These are phyloP conservation scores for Cystobasidium slooffiae DNA, from an alignment of 1,284 basidiomycete species.

Conservation along the genomic window DNA sequence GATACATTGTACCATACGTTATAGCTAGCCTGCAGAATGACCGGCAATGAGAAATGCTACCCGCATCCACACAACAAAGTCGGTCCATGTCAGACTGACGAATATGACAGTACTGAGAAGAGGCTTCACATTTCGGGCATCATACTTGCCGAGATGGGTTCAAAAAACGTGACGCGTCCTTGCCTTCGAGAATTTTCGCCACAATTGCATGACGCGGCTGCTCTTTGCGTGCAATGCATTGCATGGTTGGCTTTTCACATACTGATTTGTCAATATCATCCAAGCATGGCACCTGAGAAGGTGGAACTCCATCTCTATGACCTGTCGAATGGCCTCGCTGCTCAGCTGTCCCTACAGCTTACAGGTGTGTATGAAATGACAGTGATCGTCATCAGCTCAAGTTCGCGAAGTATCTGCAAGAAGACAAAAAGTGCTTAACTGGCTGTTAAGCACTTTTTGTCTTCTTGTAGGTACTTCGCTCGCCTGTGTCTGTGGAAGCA, in stretches of 20 bases:
- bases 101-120: no score
- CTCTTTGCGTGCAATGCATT: neutral
- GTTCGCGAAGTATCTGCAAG: no score
- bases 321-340: conserved; percentile 55
- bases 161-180: conserved; percentile 1
- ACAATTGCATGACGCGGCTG: neutral
- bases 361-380: conserved; percentile 50
- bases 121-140: neutral
- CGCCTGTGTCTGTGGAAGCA: no score
- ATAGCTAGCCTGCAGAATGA: no score
- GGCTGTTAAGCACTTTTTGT: no score
- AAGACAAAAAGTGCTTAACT: no score
- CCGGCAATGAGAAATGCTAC: no score
- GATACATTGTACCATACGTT: no score
- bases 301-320: conserved; percentile 57
- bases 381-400: conserved; percentile 43
- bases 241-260: neutral
- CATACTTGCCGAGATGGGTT: neutral
- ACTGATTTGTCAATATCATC: neutral
- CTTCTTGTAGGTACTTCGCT: no score
- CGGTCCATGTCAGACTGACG: no score
- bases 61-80: no score
- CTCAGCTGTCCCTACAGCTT: conserved; percentile 51
- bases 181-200: neutral
- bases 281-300: conserved; percentile 7